Evolutionary conservation across 495 filamentous ascomycete species (phyloP), one percentile per base, ranked within the genome.

Genomic region (Hypomontagnella monticulosa): DNA sequence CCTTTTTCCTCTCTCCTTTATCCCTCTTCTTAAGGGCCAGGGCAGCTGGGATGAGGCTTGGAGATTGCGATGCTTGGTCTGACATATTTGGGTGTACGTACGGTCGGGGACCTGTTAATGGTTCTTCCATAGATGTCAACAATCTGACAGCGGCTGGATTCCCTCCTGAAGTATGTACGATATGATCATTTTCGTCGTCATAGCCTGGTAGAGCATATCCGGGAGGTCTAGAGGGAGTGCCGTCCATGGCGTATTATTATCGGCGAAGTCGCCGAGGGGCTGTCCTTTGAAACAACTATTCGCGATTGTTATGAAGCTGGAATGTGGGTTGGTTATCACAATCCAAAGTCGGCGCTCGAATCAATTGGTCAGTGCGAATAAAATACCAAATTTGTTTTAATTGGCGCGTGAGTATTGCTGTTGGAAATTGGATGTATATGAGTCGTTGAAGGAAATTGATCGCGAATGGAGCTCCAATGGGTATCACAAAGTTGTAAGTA

Each of bases 91-190:
- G 74, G 49, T 61, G 55, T 57, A 83, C 81, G 74, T 83, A 83
- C 81, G 76, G 67, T 74, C 75, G 60, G 12, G 57, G 38, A 12
- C 74, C 74, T 51, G 67, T 66, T 30, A 72, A 42, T 27, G 73
- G 71, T 30, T 82, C 81, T 41, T 84, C 82, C 70, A 83, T 76
- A 10, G 78, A 82, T 27, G 81, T 86, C 70, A 86, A 69, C 66
- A 86, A 72, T 42, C 83, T 76, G n/a, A 84, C 75, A 58, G 70
- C 78, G 44, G 73, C 74, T 52, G 73, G 73, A 63, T 75, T 76
- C 58, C 67, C 66, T 34, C 63, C 61, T 30, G 72, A 58, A 51
- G 70, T 68, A 44, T 67, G 75, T 4, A 76, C 70, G 7, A 76
- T 80, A 20, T 75, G 68, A 57, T 78, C 73, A 57, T 81, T 73